Evolutionary conservation across 2,329 filamentous ascomycete genomes (phyloP).

Genomic region (Fusarium circinatum): DNA sequence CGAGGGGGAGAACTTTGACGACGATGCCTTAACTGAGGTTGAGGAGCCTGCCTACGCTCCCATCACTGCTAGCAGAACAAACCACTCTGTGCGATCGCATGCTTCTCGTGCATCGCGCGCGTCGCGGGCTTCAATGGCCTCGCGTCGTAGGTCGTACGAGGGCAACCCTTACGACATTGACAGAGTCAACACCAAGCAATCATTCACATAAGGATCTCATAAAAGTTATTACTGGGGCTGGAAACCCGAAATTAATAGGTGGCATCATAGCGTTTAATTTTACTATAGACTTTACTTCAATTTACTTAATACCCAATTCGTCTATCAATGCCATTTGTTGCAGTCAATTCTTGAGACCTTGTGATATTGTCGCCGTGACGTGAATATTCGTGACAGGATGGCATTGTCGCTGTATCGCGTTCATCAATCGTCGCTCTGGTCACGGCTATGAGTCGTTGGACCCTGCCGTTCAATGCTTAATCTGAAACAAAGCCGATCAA

Average conservation of each 20-base stretch:
- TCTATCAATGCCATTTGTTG: not conserved
- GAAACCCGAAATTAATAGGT: conserved; percentile 1
- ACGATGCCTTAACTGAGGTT: conserved; percentile 29
- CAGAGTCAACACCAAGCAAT: conserved; percentile 33
- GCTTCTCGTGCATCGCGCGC: conserved; percentile 20
- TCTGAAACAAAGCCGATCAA: no score
- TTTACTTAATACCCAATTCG: conserved; percentile 5
- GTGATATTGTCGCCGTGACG: not conserved
- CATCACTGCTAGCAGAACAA: conserved; percentile 10
- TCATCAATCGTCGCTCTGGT: not conserved
- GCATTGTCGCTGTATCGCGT: not conserved
- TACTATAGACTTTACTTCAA: conserved; percentile 18
- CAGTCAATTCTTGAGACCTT: no score
- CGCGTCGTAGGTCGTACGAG: conserved; percentile 31
- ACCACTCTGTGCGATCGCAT: conserved; percentile 21
- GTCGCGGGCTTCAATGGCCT: conserved; percentile 7
- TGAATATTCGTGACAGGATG: not conserved
- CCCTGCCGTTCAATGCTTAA: not conserved
- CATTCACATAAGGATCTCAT: conserved; percentile 20
- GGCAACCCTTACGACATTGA: conserved; percentile 36
- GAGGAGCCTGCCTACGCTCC: conserved; percentile 33
- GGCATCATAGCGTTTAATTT: conserved; percentile 21
- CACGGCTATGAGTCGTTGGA: not conserved
- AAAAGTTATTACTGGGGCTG: conserved; percentile 15
- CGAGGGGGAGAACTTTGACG: conserved; percentile 18